Percentiles rank a stretch among this genome's conserved stretches.
These are phyloP conservation scores for Aspergillus hancockii DNA, from an alignment of 495 filamentous ascomycete species.

Conservation along the genomic window DNA sequence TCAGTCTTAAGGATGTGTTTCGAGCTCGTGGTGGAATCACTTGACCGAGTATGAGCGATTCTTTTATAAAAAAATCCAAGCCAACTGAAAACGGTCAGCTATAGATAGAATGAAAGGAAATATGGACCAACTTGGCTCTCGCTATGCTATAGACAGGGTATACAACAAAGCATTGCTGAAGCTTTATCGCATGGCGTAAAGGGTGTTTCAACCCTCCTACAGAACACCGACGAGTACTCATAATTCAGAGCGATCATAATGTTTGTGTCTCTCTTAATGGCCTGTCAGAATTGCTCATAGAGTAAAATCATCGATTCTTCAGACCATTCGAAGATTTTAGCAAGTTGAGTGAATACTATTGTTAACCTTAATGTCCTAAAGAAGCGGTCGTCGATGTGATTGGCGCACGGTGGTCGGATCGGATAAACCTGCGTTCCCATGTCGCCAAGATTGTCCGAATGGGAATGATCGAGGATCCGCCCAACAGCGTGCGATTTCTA, in stretches of 20 bases:
- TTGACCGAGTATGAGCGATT: neutral
- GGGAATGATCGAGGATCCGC: slow-evolving; percentile 20
- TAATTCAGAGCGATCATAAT: slow-evolving; percentile 28
- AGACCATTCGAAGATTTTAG: neutral
- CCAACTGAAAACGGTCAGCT: neutral
- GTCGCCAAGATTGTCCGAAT: slow-evolving; percentile 22
- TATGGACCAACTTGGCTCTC: neutral
- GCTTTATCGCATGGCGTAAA: slow-evolving; percentile 11
- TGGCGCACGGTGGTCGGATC: slow-evolving; percentile 15
- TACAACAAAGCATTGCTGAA: slow-evolving; percentile 8
- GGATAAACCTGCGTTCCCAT: slow-evolving; percentile 18
- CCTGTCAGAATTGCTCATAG: neutral
- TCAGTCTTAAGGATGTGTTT: neutral
- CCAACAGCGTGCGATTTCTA: slow-evolving; percentile 26
- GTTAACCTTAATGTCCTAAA: slow-evolving; percentile 4
- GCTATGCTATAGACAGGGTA: neutral
- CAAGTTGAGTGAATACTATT: neutral
- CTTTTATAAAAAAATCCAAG: neutral
- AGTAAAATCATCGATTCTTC: too few relatives aligned
- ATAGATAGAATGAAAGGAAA: neutral
- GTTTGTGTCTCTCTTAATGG: neutral
- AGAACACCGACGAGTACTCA: slow-evolving; percentile 24
- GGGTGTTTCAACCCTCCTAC: slow-evolving; percentile 25
- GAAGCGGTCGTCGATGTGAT: slow-evolving; percentile 11
- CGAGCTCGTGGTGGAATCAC: neutral